Evolutionary conservation across 768 basidiomycete genomes (phyloP).

Genomic region (Boletus pseudo-olivaceus): DNA sequence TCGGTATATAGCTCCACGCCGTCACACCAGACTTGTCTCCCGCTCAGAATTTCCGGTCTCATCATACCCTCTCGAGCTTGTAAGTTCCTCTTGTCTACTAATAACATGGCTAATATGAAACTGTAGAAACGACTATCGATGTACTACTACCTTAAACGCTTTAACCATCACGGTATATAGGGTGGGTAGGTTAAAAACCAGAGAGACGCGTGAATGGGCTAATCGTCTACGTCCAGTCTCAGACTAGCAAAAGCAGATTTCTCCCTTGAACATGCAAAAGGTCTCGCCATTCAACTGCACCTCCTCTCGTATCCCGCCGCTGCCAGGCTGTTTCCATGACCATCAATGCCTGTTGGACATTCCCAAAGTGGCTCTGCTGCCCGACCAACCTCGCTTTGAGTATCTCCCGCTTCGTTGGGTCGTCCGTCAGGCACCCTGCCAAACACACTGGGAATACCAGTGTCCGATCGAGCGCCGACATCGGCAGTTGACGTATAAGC

Average conservation of each 20-base stretch:
- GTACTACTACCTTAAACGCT: constrained; percentile 13
- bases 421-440: constrained; percentile 70
- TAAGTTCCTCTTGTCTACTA: constrained; percentile 2
- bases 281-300: constrained; percentile 58
- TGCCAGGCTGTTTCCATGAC: constrained; percentile 73
- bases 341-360: constrained; percentile 52
- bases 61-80: not conserved
- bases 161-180: constrained; percentile 7
- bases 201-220: not conserved
- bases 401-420: constrained; percentile 53
- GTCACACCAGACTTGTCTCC: constrained; percentile 2
- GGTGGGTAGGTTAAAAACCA: constrained; percentile 19
- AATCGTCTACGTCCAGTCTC: constrained; percentile 10
- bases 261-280: constrained; percentile 36
- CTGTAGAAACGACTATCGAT: constrained; percentile 13
- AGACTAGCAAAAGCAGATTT: constrained; percentile 28
- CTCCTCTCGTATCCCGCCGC: constrained; percentile 53
- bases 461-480: constrained; percentile 61
- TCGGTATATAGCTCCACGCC: constrained; percentile 27
- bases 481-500: constrained; percentile 49
- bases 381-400: constrained; percentile 54
- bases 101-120: constrained; percentile 11
- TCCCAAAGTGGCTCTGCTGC: constrained; percentile 58
- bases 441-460: constrained; percentile 73
- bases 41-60: not conserved